Evolutionary conservation across 495 filamentous ascomycete genomes (phyloP).

Genomic region (Cercophora scortea): DNA sequence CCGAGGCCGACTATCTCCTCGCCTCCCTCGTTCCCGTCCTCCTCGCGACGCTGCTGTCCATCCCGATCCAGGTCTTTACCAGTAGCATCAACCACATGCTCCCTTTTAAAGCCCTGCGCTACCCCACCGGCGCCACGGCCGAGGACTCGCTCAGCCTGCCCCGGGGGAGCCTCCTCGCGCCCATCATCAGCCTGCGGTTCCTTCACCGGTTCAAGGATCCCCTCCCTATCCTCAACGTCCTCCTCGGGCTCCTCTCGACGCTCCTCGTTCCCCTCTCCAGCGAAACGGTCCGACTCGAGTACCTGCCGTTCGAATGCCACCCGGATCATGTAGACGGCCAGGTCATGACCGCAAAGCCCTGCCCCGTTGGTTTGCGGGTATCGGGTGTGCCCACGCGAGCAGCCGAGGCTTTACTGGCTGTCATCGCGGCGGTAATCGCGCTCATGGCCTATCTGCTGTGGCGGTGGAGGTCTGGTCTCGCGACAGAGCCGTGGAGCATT

Average conservation of each 20-base stretch:
- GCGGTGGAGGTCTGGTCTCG: background rate
- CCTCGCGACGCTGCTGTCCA: background rate
- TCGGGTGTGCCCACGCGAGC: background rate
- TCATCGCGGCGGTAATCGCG: background rate
- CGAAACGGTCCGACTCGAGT: background rate
- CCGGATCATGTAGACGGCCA: too few relatives aligned
- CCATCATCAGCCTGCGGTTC: background rate
- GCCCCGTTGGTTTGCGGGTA: background rate
- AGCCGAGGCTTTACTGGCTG: background rate
- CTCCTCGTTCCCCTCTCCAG: background rate
- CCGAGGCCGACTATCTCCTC: background rate
- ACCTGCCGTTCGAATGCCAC: background rate
- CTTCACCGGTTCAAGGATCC: background rate
- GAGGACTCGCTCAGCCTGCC: background rate
- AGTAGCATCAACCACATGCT: background rate
- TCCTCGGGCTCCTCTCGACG: background rate
- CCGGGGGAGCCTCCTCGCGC: background rate
- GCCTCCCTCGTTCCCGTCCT: background rate
- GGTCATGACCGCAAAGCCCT: background rate
- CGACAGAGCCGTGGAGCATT: conserved; percentile 1
- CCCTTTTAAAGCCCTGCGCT: background rate
- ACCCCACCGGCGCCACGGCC: background rate
- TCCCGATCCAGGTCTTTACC: background rate
- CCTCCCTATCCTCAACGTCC: background rate
- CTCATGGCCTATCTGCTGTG: background rate